Percentiles rank a stretch among this genome's conserved stretches.
Conservation (phyloP, 2,329 filamentous ascomycete genomes). For the Dactylella cylindrospora region DNA sequence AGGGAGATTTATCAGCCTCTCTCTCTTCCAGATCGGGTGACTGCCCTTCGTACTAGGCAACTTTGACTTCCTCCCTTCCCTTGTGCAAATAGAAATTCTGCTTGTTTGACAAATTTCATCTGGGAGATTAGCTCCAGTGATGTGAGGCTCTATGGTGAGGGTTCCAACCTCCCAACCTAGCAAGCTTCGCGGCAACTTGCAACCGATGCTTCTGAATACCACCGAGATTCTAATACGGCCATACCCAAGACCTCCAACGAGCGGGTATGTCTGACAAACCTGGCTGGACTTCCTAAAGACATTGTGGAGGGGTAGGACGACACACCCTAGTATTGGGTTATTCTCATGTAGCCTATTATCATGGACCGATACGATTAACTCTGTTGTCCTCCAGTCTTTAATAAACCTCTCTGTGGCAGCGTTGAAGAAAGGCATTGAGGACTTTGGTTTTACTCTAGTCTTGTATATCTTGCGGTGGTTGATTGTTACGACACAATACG, state of each 20-base stretch:
- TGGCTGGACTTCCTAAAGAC: conserved; percentile 66
- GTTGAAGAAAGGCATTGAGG: conserved; percentile 76
- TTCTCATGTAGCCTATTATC: conserved; percentile 70
- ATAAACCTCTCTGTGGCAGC: conserved; percentile 73
- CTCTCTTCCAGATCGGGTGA: conserved; percentile 7
- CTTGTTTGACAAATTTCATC: conserved; percentile 9
- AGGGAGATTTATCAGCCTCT: conserved; percentile 53
- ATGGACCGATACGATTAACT: conserved; percentile 68
- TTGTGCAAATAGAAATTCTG: conserved; percentile 12
- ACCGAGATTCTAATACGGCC: conserved; percentile 69
- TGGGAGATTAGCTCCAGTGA: conserved; percentile 14
- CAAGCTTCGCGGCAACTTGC: conserved; percentile 58
- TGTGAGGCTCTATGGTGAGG: conserved; percentile 54
- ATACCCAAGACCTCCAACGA: conserved; percentile 72
- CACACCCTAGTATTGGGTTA: conserved; percentile 68
- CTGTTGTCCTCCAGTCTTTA: conserved; percentile 66
- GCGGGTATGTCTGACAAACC: conserved; percentile 65
- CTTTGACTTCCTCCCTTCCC: conserved; percentile 11
- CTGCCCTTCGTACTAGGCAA: conserved; percentile 1
- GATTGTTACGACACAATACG: conserved; percentile 72
- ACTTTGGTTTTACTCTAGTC: conserved; percentile 75
- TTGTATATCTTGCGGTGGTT: conserved; percentile 71
- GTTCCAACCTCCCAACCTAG: conserved; percentile 74
- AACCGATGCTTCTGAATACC: conserved; percentile 69
- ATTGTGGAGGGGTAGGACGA: conserved; percentile 66